Evolutionary conservation across 768 basidiomycete species (phyloP).

Genomic region (Lentinus tigrinus): DNA sequence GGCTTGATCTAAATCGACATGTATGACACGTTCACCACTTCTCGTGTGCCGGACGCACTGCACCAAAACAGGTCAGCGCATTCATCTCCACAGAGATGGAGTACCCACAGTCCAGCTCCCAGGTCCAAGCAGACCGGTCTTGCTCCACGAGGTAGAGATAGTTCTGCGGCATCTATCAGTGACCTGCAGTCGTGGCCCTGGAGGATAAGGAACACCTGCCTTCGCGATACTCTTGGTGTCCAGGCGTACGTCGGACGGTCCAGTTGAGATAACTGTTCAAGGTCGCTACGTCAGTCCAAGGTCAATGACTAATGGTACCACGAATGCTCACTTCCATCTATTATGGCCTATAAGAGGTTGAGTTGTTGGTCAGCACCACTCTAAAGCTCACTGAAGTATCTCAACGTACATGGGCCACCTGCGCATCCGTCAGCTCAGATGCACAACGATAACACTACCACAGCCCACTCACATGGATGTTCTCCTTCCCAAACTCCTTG

Average conservation of each 20-base stretch:
- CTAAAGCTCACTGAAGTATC: too few species aligned
- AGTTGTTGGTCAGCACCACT: not conserved
- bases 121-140: conserved; percentile 70
- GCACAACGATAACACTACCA: not conserved
- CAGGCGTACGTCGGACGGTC: conserved; percentile 43
- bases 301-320: not conserved
- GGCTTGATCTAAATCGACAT: too few species aligned
- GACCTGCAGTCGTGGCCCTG: not conserved
- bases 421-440: not conserved
- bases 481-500: conserved; percentile 44
- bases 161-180: conserved; percentile 36
- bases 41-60: conserved; percentile 52
- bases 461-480: conserved; percentile 35
- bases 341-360: conserved; percentile 47
- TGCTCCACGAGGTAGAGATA: conserved; percentile 66
- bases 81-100: not conserved
- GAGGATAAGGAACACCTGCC: conserved; percentile 31
- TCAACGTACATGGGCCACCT: conserved; percentile 62
- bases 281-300: not conserved
- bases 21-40: conserved; percentile 38
- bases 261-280: conserved; percentile 34
- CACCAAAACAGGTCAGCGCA: not conserved
- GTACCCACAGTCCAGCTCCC: conserved; percentile 72
- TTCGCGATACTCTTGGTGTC: conserved; percentile 67
- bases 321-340: conserved; percentile 55